These are phyloP conservation scores for Massarina eburnea DNA, from an alignment of 2,329 filamentous ascomycete genomes.

Conservation along the genomic window DNA sequence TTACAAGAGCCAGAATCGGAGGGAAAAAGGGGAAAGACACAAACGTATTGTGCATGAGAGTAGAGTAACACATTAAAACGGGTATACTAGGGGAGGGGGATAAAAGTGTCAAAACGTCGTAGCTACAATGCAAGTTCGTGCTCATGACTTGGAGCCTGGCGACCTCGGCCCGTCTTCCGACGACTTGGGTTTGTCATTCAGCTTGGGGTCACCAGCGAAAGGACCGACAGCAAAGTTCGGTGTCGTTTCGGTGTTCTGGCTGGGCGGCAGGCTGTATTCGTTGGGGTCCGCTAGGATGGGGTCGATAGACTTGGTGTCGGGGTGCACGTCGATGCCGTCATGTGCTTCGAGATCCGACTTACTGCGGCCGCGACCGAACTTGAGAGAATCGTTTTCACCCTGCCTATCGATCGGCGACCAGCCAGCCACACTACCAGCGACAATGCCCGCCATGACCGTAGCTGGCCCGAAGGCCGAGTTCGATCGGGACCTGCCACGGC, in stretches of 20 bases:
- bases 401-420: slow-evolving; percentile 71
- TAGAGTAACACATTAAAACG: no score
- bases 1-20: no score
- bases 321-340: slow-evolving; percentile 51
- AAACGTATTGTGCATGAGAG: no score
- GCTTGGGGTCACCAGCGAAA: slow-evolving; percentile 44
- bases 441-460: slow-evolving; percentile 80
- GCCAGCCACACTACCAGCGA: slow-evolving; percentile 73
- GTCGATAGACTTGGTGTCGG: slow-evolving; percentile 52
- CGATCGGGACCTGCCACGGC: slow-evolving; percentile 65
- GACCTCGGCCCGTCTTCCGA: slow-evolving; percentile 1
- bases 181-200: slow-evolving; percentile 20
- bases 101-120: neutral
- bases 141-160: neutral
- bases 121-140: neutral
- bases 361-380: slow-evolving; percentile 36
- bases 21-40: no score
- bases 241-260: slow-evolving; percentile 48
- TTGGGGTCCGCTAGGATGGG: slow-evolving; percentile 49
- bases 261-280: slow-evolving; percentile 45
- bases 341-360: slow-evolving; percentile 46
- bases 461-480: slow-evolving; percentile 74
- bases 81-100: neutral
- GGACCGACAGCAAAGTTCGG: slow-evolving; percentile 48
- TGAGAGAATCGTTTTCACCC: slow-evolving; percentile 45